phyloP scores from a whole-genome alignment of 1,284 basidiomycete genomes.

The Pterulicium gracile region DNA sequence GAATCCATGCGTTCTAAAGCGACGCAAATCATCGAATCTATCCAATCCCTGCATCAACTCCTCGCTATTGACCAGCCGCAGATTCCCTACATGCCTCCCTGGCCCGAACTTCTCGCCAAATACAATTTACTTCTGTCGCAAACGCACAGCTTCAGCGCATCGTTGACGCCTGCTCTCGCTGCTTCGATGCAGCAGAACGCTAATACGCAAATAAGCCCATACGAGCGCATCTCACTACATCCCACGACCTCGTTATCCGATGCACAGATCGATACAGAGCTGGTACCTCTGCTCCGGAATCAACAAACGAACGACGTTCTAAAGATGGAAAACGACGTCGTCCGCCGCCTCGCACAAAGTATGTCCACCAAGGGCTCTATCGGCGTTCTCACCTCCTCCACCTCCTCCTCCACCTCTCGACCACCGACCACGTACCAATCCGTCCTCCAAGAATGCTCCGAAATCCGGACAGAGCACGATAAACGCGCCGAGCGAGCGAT shows the following conservation, averaged over 20 bases:
- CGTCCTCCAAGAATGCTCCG: conserved; percentile 51
- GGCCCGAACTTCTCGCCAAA: conserved; percentile 75
- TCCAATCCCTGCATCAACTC: conserved; percentile 43
- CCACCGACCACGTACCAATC: conserved; percentile 38
- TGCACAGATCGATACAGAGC: conserved; percentile 54
- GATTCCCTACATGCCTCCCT: conserved; percentile 42
- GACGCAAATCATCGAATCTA: conserved; percentile 66
- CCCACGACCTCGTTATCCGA: conserved; percentile 48
- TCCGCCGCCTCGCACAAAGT: conserved; percentile 53
- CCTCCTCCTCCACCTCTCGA: conserved; percentile 10
- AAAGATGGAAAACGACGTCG: conserved; percentile 53
- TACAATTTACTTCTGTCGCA: conserved; percentile 75
- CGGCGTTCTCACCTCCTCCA: conserved; percentile 30
- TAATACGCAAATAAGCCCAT: conserved; percentile 27
- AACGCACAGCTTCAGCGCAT: conserved; percentile 59
- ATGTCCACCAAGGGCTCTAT: conserved; percentile 52
- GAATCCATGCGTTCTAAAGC: conserved; percentile 67
- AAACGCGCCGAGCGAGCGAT: conserved; percentile 59
- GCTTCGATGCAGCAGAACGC: conserved; percentile 11
- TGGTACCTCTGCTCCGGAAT: conserved; percentile 61
- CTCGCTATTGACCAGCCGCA: conserved; percentile 42
- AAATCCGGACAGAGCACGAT: conserved; percentile 60
- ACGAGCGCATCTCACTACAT: conserved; percentile 55
- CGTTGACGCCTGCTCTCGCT: conserved; percentile 32
- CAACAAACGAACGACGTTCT: conserved; percentile 69